A percentile compares a stretch with the other conserved stretches of the same genome.
Conservation (phyloP, 148 eudicot species). For the Heliamphora exappendiculata region DNA sequence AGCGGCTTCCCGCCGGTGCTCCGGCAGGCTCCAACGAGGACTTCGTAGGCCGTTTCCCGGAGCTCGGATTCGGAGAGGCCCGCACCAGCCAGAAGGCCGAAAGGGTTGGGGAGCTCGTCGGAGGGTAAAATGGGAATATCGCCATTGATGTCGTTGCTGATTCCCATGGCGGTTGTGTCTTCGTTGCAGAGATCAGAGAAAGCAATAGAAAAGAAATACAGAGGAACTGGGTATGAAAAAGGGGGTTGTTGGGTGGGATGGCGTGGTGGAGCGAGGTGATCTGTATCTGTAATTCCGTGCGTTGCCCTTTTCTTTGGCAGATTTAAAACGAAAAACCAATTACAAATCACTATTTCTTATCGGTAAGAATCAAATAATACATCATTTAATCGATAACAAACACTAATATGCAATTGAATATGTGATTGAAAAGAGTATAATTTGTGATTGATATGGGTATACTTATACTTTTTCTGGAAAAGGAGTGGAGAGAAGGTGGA, state of each 20-base stretch:
- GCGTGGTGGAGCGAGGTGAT: neutral
- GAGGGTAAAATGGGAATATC: neutral
- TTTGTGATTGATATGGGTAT: no score
- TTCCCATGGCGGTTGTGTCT: conserved; percentile 5
- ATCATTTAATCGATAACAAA: no score
- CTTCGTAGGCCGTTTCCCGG: conserved; percentile 83
- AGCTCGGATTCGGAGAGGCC: conserved; percentile 59
- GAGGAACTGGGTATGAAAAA: neutral
- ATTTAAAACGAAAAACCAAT: no score
- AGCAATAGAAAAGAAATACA: neutral
- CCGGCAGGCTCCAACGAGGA: conserved; percentile 72
- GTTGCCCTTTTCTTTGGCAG: neutral
- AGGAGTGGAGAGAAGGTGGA: neutral
- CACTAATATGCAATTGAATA: no score
- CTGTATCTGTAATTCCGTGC: conserved; percentile 7
- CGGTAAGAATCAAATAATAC: no score
- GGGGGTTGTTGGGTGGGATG: neutral
- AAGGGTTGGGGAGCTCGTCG: conserved; percentile 31
- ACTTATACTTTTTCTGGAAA: neutral
- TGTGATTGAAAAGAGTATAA: no score
- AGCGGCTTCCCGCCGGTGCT: conserved; percentile 62
- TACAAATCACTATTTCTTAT: no score
- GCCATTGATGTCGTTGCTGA: neutral
- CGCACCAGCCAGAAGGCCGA: conserved; percentile 34
- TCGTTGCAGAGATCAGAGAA: neutral